Percentiles rank a stretch among this genome's conserved stretches.
phyloP scores from a whole-genome alignment of 2,329 filamentous ascomycete species.

The Akanthomyces lecanii region DNA sequence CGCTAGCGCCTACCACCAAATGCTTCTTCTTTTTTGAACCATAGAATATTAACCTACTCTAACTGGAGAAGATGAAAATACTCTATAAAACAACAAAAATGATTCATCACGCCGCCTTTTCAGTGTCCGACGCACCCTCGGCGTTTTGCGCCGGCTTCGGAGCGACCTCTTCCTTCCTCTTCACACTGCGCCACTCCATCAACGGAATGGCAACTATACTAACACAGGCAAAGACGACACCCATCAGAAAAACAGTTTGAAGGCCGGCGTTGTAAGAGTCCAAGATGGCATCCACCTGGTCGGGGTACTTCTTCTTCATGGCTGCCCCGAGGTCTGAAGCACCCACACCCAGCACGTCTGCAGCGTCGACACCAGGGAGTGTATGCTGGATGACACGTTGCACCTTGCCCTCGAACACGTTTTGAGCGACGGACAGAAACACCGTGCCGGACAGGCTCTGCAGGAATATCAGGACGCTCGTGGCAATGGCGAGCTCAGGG shows the following conservation, averaged over 20 bases:
- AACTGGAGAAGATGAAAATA: too few relatives aligned
- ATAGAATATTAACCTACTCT: too few relatives aligned
- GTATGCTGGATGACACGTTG: background rate
- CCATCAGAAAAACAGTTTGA: conserved; percentile 50
- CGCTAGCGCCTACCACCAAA: too few relatives aligned
- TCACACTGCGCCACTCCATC: conserved; percentile 50
- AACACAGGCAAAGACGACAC: conserved; percentile 43
- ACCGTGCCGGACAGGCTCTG: conserved; percentile 17
- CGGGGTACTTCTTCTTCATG: background rate
- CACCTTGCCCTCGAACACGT: conserved; percentile 8
- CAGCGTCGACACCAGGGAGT: conserved; percentile 2
- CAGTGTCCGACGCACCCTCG: background rate
- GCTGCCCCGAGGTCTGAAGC: background rate
- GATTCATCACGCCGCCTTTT: background rate
- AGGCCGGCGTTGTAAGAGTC: conserved; percentile 54
- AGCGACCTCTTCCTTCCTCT: conserved; percentile 5
- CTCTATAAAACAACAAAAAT: too few relatives aligned
- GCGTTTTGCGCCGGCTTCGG: background rate
- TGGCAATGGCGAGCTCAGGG: conserved; percentile 20
- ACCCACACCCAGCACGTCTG: conserved; percentile 4
- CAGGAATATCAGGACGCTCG: conserved; percentile 16
- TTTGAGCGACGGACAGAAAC: conserved; percentile 20
- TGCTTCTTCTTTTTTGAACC: too few relatives aligned
- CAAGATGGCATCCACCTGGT: conserved; percentile 14
- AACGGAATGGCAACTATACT: conserved; percentile 46